Evolutionary conservation across 192 early-diverging fungal species (phyloP).

Genomic region (Kappamyces sp.): DNA sequence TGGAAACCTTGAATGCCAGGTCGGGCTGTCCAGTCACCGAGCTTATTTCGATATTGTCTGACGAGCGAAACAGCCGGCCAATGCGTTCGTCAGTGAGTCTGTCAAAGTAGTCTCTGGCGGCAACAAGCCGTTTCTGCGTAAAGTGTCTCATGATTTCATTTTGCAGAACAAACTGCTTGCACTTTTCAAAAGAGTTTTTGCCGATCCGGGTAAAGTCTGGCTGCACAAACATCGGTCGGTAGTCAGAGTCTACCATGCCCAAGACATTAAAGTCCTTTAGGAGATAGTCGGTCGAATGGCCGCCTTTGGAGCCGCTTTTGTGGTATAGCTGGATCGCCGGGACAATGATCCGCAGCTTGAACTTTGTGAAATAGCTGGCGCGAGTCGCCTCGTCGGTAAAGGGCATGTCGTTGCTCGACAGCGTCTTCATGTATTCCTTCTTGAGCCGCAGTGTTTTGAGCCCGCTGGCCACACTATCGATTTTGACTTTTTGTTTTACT

Average conservation of each 20-base stretch:
- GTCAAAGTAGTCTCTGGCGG: slow-evolving; percentile 31
- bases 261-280: slow-evolving; percentile 40
- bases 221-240: slow-evolving; percentile 42
- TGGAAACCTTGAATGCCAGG: slow-evolving; percentile 36
- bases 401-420: slow-evolving; percentile 13
- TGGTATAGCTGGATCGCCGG: slow-evolving; percentile 42
- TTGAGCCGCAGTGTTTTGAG: slow-evolving; percentile 34
- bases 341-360: slow-evolving; percentile 45
- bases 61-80: slow-evolving; percentile 42
- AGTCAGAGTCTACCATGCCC: slow-evolving; percentile 39
- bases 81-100: slow-evolving; percentile 45
- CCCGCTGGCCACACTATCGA: slow-evolving; percentile 34
- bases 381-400: slow-evolving; percentile 33
- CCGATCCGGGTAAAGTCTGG: slow-evolving; percentile 13
- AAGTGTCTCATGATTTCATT: slow-evolving; percentile 39
- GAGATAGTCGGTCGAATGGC: slow-evolving; percentile 23
- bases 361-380: slow-evolving; percentile 35
- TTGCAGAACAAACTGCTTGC: slow-evolving; percentile 38
- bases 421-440: slow-evolving; percentile 27
- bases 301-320: slow-evolving; percentile 41
- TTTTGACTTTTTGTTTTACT: slow-evolving; percentile 33
- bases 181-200: slow-evolving; percentile 39
- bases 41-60: slow-evolving; percentile 35
- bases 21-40: slow-evolving; percentile 25
- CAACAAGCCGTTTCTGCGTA: slow-evolving; percentile 28